A percentile compares a stretch with the other conserved stretches of the same genome.
Conservation (phyloP, 768 basidiomycete species). For the Hypholoma sublateritium region DNA sequence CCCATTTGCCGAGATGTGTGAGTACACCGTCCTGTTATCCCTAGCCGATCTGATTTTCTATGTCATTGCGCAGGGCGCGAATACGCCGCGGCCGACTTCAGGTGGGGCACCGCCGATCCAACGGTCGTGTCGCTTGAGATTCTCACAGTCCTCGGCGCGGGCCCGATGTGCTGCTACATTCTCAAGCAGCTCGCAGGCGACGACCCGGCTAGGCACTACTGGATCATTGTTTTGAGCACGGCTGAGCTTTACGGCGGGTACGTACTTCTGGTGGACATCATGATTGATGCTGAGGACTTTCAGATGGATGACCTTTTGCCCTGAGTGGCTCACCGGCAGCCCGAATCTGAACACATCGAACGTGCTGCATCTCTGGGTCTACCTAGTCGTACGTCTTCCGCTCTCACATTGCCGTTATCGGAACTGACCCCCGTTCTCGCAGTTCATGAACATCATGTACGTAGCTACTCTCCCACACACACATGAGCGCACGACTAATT, state of each 20-base stretch:
- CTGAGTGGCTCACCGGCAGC: slow-evolving; percentile 81
- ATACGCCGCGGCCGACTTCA: slow-evolving; percentile 76
- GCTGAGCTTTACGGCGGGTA: slow-evolving; percentile 80
- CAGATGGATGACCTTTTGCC: slow-evolving; percentile 88
- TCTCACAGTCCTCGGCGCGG: slow-evolving; percentile 78
- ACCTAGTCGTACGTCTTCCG: slow-evolving; percentile 62
- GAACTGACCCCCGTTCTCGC: slow-evolving; percentile 2
- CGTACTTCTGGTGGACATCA: not conserved
- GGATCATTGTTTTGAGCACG: slow-evolving; percentile 77
- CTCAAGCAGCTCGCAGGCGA: slow-evolving; percentile 60
- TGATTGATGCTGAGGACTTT: no score
- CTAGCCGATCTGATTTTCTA: not conserved
- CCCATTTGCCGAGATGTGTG: slow-evolving; percentile 73
- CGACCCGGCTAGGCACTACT: slow-evolving; percentile 72
- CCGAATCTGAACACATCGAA: slow-evolving; percentile 73
- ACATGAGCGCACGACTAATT: not conserved
- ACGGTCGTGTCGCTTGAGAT: slow-evolving; percentile 82
- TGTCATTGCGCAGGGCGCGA: slow-evolving; percentile 60
- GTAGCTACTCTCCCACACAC: slow-evolving; percentile 20
- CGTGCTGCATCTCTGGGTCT: slow-evolving; percentile 73
- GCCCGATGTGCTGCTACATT: slow-evolving; percentile 73
- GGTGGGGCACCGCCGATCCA: slow-evolving; percentile 80
- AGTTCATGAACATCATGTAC: slow-evolving; percentile 85
- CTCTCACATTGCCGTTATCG: not conserved
- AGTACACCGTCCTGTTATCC: slow-evolving; percentile 26